Percentiles rank a stretch among this genome's conserved stretches.
Evolutionary conservation across 495 filamentous ascomycete species (phyloP).

Genomic region (Immersiella caudata): DNA sequence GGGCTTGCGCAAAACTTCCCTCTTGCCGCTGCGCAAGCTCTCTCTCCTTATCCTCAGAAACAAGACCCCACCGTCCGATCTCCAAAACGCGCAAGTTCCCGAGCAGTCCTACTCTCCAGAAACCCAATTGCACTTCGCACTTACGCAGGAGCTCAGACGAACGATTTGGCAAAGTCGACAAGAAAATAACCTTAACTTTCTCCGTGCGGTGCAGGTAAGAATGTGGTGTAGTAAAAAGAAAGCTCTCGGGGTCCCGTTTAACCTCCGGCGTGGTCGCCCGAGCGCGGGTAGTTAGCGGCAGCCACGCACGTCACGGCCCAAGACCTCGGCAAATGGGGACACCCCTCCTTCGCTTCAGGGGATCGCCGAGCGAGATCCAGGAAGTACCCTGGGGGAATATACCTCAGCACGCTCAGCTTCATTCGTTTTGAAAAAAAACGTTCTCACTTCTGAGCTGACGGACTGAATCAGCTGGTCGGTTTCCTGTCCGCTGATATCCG

Average conservation of each 20-base stretch:
- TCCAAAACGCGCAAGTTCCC: background rate
- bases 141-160: constrained; percentile 3
- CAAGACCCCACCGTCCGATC: background rate
- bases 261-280: background rate
- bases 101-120: background rate
- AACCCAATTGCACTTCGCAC: constrained; percentile 6
- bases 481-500: background rate
- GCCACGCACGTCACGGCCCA: constrained; percentile 38
- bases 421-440: too few species aligned
- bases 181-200: background rate
- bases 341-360: constrained; percentile 11
- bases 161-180: background rate
- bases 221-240: background rate
- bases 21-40: background rate
- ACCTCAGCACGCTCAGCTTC: background rate
- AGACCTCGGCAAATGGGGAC: constrained; percentile 40
- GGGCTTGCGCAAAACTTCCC: background rate
- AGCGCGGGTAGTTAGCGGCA: background rate
- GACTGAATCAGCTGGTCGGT: background rate
- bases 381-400: background rate
- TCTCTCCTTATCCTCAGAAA: background rate
- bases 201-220: background rate
- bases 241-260: background rate
- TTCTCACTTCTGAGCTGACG: too few species aligned
- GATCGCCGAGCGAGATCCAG: background rate